Evolutionary conservation across 768 basidiomycete genomes (phyloP), one percentile per base, ranked within the genome.

Genomic region (Tephrocybe sp.): DNA sequence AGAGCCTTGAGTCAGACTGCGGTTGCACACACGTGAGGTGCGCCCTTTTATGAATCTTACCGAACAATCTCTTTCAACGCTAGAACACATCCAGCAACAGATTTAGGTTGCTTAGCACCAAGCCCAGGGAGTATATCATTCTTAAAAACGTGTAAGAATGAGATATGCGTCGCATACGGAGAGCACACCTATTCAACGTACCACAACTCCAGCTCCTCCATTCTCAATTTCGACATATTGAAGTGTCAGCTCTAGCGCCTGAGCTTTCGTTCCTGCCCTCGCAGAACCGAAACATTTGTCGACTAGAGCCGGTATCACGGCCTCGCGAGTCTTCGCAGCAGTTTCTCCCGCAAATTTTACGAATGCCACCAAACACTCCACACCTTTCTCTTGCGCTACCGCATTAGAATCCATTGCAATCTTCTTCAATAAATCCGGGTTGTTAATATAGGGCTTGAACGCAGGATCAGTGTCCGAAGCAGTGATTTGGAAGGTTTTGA

Each of bases 151-250:
- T 52, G 60, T 60, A 56, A 55, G 60, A 57, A 60, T 53, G 52
- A 63, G 64, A 64, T 64, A 36, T 59, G 63, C 44, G 40, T 55
- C 46, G 55, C 44, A 61, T 52, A 44, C 37, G 30, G 46, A 44
- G 50, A 52, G 39, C 42, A 54, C 41, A 58, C 54, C 52, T 62
- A 64, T 58, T 49, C 43, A 51, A 84, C 93, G 71, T 72, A 96
- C 96, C 74, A 95, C 81, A 51, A 93, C 87, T 13, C 88, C 91
- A 51, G 88, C 79, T 21, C 84, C 95, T 37, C 80, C 75, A 67
- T 97, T 98, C 69, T 95, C 95, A 25, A 93, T 87, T 65, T 98
- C 97, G 28, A 92, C 86, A 64, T 93, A 98, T 64, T 95, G 89
- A 58, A 94, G 69, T 44, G 83, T 78, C 12, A 97, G 78, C 60